A percentile compares a stretch with the other conserved stretches of the same genome.
phyloP scores from a whole-genome alignment of 106 monocot genomes.

The Acanthochlamys bracteata region DNA sequence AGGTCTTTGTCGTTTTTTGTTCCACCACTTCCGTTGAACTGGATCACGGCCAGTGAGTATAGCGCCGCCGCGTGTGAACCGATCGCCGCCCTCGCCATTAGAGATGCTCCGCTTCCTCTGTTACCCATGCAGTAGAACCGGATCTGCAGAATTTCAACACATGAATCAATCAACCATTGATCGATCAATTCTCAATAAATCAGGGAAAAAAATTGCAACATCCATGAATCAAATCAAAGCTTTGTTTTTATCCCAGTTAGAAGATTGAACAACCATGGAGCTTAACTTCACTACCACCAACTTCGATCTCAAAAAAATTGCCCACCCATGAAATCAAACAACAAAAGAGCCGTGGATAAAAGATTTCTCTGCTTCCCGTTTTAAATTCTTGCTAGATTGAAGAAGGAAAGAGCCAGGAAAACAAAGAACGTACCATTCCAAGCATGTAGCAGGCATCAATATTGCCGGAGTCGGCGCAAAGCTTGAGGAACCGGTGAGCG shows the following conservation, averaged over 20 bases:
- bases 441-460: conserved; percentile 52
- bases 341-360: neutral
- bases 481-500: conserved; percentile 47
- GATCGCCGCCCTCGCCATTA: conserved; percentile 50
- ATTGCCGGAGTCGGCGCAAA: conserved; percentile 47
- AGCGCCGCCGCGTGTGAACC: conserved; percentile 46
- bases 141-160: conserved; percentile 19
- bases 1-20: conserved; percentile 47
- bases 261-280: no score
- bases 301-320: neutral
- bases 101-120: conserved; percentile 30
- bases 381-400: neutral
- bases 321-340: no score
- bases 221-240: no score
- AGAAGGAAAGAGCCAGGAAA: neutral
- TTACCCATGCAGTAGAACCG: conserved; percentile 43
- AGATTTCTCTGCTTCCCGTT: neutral
- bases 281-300: neutral
- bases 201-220: no score
- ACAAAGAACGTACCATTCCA: conserved; percentile 43
- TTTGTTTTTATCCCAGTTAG: no score
- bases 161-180: neutral
- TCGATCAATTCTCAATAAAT: no score
- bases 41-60: conserved; percentile 49
- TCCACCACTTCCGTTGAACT: conserved; percentile 62